Evolutionary conservation across 2,329 filamentous ascomycete species (phyloP), one percentile per base, ranked within the genome.

Genomic region (Botryotinia narcissicola): DNA sequence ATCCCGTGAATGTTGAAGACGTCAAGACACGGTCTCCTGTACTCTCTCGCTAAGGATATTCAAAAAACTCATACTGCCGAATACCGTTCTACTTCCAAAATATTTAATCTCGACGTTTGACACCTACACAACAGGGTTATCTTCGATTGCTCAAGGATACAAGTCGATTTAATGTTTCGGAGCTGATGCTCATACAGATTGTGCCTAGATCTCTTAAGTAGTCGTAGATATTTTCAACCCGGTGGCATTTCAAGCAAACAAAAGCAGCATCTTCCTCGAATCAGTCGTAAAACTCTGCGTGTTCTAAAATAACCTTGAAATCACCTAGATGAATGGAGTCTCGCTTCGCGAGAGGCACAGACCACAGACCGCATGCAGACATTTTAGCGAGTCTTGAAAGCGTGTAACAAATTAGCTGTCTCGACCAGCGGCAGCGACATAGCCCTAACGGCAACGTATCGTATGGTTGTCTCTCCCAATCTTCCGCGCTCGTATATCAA

Each of bases 181-280:
- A 16, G 25, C 25, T 16, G 12, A 16, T 16, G n/a, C 6, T 7
- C 4, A 7, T 0, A 3, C 1, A n/a, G 12, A n/a, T 5, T 18
- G 7, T 1, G n/a, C 0, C 16, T 29, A 18, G 6, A 18, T 29
- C 29, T 29, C n/a, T 29, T 18, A 0, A 18, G 51, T 29, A 29
- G 1, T 9, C 14, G n/a, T 8, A 29, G 0, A 2, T 32, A 0
- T 3, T 7, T 18, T 8, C 1, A 29, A 8, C 2, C 14, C 25
- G 12, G 25, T n/a, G 48, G 4, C 12, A 14, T 1, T 29, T 32
- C 0, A 29, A 9, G 6, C 4, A 25, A 32, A 16, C 0, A 3
- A 29, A 29, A 29, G n/a, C n/a, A 29, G 16, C 12, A 7, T 29
- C 14, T 54, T 6, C n/a, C 18, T 18, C 6, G 7, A 29, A 18